Percentiles rank a stretch among this genome's conserved stretches.
These are phyloP conservation scores for Porphyra umbilicalis DNA, from an alignment of 31 red algal genomes.

Conservation along the genomic window DNA sequence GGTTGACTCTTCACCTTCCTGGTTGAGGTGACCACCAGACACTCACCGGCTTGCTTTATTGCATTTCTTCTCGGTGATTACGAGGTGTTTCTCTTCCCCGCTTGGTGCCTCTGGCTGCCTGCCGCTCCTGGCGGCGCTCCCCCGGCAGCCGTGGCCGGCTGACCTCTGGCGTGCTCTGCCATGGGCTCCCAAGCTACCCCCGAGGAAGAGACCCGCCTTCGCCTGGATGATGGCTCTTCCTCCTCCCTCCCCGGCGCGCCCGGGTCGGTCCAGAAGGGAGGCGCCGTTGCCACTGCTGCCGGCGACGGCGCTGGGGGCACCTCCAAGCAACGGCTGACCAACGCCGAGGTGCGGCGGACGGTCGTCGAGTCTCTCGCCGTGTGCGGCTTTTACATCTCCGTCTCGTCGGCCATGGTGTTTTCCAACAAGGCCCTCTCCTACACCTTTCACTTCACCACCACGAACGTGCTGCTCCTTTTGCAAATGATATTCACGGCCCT, in stretches of 20 bases:
- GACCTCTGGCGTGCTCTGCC: neutral
- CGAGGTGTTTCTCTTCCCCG: too few species aligned
- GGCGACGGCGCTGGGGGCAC: neutral
- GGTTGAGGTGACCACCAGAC: too few species aligned
- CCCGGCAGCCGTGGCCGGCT: neutral
- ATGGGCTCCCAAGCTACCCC: neutral
- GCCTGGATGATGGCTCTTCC: neutral
- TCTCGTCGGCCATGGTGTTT: slow-evolving; percentile 84
- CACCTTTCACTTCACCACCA: slow-evolving; percentile 50
- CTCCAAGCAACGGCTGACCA: slow-evolving; percentile 4
- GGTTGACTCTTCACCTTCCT: too few species aligned
- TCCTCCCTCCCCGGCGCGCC: neutral
- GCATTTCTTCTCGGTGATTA: too few species aligned
- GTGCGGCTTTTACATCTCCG: slow-evolving; percentile 71
- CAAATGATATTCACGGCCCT: slow-evolving; percentile 74
- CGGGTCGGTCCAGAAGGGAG: neutral
- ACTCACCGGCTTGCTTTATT: too few species aligned
- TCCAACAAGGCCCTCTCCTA: slow-evolving; percentile 80
- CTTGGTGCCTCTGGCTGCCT: neutral
- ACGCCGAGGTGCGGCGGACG: slow-evolving; percentile 45
- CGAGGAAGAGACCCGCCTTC: neutral
- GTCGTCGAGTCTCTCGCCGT: slow-evolving; percentile 55
- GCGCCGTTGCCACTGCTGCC: too few species aligned
- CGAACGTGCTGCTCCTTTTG: slow-evolving; percentile 64
- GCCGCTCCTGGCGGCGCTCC: neutral